A percentile compares a stretch with the other conserved stretches of the same genome.
Conservation (phyloP, 306 rosid genomes). For the Pterocarpus santalinus region DNA sequence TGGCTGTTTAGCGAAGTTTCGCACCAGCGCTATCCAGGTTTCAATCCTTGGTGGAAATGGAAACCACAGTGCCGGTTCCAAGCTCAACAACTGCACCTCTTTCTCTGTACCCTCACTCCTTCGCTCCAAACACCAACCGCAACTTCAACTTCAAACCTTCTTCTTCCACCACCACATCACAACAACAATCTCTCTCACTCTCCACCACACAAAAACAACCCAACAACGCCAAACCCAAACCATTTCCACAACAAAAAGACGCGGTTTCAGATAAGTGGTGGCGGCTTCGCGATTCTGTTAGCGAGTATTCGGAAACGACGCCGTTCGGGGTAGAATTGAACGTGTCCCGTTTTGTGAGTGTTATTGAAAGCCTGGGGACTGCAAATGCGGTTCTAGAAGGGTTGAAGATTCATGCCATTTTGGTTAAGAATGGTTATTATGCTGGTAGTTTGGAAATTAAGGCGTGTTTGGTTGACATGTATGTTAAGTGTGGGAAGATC, state of each 20-base stretch:
- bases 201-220: conserved; percentile 59
- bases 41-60: not conserved
- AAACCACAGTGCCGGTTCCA: not conserved
- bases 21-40: not conserved
- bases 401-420: conserved; percentile 62
- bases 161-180: conserved; percentile 43
- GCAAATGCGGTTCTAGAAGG: conserved; percentile 66
- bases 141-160: conserved; percentile 48
- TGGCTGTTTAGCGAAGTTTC: not conserved
- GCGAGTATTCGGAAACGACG: not conserved
- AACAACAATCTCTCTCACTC: conserved; percentile 49
- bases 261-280: conserved; percentile 54
- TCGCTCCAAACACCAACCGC: conserved; percentile 36
- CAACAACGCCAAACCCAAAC: conserved; percentile 41
- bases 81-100: conserved; percentile 31
- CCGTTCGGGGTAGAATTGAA: not conserved
- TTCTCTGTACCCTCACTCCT: conserved; percentile 47
- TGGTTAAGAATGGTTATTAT: conserved; percentile 68
- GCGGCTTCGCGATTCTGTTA: not conserved
- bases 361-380: conserved; percentile 47
- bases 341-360: not conserved
- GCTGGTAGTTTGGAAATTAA: conserved; percentile 51
- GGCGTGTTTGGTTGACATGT: conserved; percentile 58
- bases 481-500: conserved; percentile 60
- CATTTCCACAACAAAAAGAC: conserved; percentile 3